Percentiles rank a stretch among this genome's conserved stretches.
Conservation (phyloP, 2,329 filamentous ascomycete species). For the Periconia digitata region DNA sequence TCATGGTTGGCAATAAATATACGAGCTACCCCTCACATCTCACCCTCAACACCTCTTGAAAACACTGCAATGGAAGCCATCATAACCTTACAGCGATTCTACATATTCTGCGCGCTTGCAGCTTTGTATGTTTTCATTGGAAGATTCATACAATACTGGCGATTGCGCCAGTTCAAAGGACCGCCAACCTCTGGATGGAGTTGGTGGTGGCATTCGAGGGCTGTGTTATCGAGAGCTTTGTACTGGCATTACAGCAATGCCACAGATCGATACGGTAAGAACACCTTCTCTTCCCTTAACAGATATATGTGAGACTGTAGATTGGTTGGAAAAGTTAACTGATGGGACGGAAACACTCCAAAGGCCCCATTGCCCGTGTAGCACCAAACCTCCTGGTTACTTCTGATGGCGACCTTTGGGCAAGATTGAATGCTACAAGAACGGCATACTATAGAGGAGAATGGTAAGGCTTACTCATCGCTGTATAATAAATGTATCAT, state of each 20-base stretch:
- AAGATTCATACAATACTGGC: slow-evolving; percentile 28
- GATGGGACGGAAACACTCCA: background rate
- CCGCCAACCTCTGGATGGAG: slow-evolving; percentile 32
- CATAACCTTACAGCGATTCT: background rate
- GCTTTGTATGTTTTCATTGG: slow-evolving; percentile 17
- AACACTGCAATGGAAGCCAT: no score
- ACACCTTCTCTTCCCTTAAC: background rate
- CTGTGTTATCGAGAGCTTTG: slow-evolving; percentile 26
- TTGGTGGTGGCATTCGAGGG: slow-evolving; percentile 35
- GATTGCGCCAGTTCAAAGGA: slow-evolving; percentile 36
- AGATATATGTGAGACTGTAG: background rate
- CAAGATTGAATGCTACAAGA: slow-evolving; percentile 46
- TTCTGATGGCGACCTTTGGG: slow-evolving; percentile 50
- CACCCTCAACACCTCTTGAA: no score
- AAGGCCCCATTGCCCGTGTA: slow-evolving; percentile 48
- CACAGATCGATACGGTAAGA: slow-evolving; percentile 35
- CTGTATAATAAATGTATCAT: no score
- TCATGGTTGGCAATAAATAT: no score
- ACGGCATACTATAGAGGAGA: slow-evolving; percentile 45
- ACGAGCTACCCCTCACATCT: no score
- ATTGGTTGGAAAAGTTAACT: background rate
- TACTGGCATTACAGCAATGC: slow-evolving; percentile 31
- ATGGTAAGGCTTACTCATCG: no score
- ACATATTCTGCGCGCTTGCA: background rate
- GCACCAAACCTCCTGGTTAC: slow-evolving; percentile 54